These are phyloP conservation scores for Neurospora sp. DNA, from an alignment of 495 filamentous ascomycete genomes.

Conservation along the genomic window DNA sequence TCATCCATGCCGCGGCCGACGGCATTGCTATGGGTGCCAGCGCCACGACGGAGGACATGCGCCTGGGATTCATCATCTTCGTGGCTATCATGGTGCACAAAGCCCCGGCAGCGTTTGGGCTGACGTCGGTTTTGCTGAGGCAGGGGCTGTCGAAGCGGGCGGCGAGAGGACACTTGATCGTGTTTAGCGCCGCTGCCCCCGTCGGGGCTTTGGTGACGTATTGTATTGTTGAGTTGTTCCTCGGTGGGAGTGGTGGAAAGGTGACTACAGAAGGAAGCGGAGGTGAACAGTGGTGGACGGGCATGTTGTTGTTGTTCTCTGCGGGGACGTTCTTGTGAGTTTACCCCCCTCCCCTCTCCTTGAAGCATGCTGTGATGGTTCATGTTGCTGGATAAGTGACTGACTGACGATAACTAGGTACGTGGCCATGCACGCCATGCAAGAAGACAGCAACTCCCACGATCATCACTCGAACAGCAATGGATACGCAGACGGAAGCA, in stretches of 20 bases:
- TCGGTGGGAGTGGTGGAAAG: slow-evolving; percentile 39
- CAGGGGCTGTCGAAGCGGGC: slow-evolving; percentile 80
- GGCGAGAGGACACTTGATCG: slow-evolving; percentile 71
- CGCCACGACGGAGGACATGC: slow-evolving; percentile 56
- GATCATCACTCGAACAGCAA: slow-evolving; percentile 47
- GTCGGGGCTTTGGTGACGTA: slow-evolving; percentile 79
- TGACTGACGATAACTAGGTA: slow-evolving; percentile 49
- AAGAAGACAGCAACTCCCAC: slow-evolving; percentile 54
- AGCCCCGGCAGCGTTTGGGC: slow-evolving; percentile 88
- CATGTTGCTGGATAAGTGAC: neutral
- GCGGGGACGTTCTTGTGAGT: slow-evolving; percentile 92
- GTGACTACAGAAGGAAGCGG: neutral
- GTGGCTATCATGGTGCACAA: slow-evolving; percentile 96
- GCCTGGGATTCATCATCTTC: slow-evolving; percentile 80
- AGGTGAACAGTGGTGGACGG: slow-evolving; percentile 70
- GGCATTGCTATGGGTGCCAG: slow-evolving; percentile 93
- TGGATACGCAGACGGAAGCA: slow-evolving; percentile 53
- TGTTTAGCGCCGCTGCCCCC: slow-evolving; percentile 88
- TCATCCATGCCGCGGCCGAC: slow-evolving; percentile 96
- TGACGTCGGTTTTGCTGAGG: slow-evolving; percentile 80
- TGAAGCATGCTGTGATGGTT: neutral
- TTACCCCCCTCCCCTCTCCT: neutral
- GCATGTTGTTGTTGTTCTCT: slow-evolving; percentile 82
- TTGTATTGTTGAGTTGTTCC: slow-evolving; percentile 61
- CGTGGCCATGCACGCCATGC: slow-evolving; percentile 98